These are phyloP conservation scores for Pichia sp. DNA, from an alignment of 1,139 yeast species.

Conservation along the genomic window DNA sequence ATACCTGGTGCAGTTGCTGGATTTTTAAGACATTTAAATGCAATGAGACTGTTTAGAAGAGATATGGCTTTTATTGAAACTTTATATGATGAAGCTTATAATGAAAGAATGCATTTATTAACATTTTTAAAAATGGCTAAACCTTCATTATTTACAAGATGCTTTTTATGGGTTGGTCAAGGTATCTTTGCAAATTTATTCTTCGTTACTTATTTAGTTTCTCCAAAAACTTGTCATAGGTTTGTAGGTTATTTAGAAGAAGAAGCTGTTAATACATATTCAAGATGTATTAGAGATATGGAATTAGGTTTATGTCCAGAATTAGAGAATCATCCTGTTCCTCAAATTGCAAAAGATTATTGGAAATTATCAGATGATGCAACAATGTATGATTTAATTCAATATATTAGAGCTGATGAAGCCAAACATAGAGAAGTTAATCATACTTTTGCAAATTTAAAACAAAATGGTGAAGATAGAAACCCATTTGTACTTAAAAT, in stretches of 20 bases:
- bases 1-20: slow-evolving; percentile 79
- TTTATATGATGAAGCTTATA: slow-evolving; percentile 68
- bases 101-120: slow-evolving; percentile 71
- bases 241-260: slow-evolving; percentile 78
- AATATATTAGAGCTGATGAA: slow-evolving; percentile 58
- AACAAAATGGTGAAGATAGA: slow-evolving; percentile 45
- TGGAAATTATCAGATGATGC: slow-evolving; percentile 53
- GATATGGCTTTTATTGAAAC: slow-evolving; percentile 79
- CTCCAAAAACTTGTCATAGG: slow-evolving; percentile 65
- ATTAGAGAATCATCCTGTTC: slow-evolving; percentile 41
- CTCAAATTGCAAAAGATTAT: slow-evolving; percentile 56
- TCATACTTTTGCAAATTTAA: slow-evolving; percentile 66
- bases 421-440: slow-evolving; percentile 74
- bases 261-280: slow-evolving; percentile 69
- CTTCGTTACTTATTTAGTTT: slow-evolving; percentile 52
- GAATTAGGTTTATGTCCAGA: slow-evolving; percentile 47
- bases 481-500: slow-evolving; percentile 61
- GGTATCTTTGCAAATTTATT: slow-evolving; percentile 66
- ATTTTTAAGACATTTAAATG: slow-evolving; percentile 58
- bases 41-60: slow-evolving; percentile 52
- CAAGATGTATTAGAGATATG: slow-evolving; percentile 53
- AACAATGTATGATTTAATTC: slow-evolving; percentile 53
- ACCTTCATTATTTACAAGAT: slow-evolving; percentile 56
- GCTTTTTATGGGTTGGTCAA: slow-evolving; percentile 58
- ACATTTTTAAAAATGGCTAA: slow-evolving; percentile 62